Evolutionary conservation across 176 grass and related monocot species (phyloP), one percentile per base, ranked within the genome.

Genomic region (Oryza nivara): DNA sequence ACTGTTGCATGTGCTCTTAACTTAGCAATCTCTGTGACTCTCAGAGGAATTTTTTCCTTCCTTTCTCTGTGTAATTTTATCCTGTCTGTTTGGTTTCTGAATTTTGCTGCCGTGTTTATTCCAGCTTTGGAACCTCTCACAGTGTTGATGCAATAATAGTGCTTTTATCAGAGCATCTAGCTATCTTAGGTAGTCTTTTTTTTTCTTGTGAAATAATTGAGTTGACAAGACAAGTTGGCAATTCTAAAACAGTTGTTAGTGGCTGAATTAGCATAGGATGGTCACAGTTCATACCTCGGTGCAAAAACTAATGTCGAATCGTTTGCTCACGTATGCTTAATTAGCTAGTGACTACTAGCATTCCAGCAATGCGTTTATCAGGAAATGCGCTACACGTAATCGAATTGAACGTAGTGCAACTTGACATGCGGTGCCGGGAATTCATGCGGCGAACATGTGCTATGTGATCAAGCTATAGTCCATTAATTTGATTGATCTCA

Each of bases 381-480:
- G 68, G 38, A 86, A 85, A 85, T 89, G 72, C 22, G 77, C 32
- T 77, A 54, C 88, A 89, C 82, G 65, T 77, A 89, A 87, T 76
- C 51, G 9, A 49, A 65, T 10, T 54, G 32, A 35, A 34, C 48
- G 15, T 32, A 63, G 28, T 65, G 80, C 88, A 79, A 64, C 47
- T 74, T 74, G 84, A 79, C 38, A 69, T 34, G 84, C 79, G 80
- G 88, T 80, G 68, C 84, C 88, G n/a, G 26, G 61, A 83, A 90
- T 70, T 83, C 47, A 49, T 90, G 74, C 74, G 60, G 47, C 3
- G 38, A 83, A 28, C 61, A 70, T 63, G 47, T 75, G 64, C 45
- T 14, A 9, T 81, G 30, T 79, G 75, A 74, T 79, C 47, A 71
- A 82, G 47, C 73, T 71, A 23, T 45, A 56, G 67, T 48, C 43